Evolutionary conservation across 1,139 yeast genomes (phyloP).

Genomic region (Zygoascus meyerae): DNA sequence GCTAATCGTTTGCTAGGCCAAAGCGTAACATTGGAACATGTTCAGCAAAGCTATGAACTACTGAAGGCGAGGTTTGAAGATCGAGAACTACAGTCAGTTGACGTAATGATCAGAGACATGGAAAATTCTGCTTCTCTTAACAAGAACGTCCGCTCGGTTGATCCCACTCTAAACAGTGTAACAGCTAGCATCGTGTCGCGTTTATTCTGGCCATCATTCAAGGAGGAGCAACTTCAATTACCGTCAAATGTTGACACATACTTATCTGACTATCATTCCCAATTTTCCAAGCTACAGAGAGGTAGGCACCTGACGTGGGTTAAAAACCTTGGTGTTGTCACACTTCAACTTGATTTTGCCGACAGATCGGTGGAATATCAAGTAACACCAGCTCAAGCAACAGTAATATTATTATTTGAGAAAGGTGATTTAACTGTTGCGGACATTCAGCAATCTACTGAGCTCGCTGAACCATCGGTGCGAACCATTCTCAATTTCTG

Average conservation of each 20-base stretch:
- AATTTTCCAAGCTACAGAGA: slow-evolving; percentile 42
- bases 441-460: slow-evolving; percentile 19
- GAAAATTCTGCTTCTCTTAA: slow-evolving; percentile 30
- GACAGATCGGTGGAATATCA: slow-evolving; percentile 39
- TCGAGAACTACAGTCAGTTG: slow-evolving; percentile 57
- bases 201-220: slow-evolving; percentile 47
- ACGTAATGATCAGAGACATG: slow-evolving; percentile 82
- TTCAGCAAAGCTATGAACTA: slow-evolving; percentile 41
- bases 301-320: slow-evolving; percentile 58
- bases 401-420: slow-evolving; percentile 53
- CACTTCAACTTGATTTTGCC: slow-evolving; percentile 50
- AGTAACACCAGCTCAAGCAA: slow-evolving; percentile 68
- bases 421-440: slow-evolving; percentile 27
- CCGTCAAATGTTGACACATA: slow-evolving; percentile 42
- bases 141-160: slow-evolving; percentile 21
- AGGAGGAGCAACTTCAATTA: slow-evolving; percentile 39
- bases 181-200: slow-evolving; percentile 38
- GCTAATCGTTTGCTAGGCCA: slow-evolving; percentile 54
- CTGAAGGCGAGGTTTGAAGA: slow-evolving; percentile 65
- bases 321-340: slow-evolving; percentile 59
- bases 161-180: slow-evolving; percentile 11
- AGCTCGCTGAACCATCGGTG: slow-evolving; percentile 26
- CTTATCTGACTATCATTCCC: slow-evolving; percentile 41
- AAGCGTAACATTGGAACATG: slow-evolving; percentile 38
- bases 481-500: slow-evolving; percentile 40